phyloP scores from a whole-genome alignment of 2,329 filamentous ascomycete genomes.

The Hirsutella minnesotensis region DNA sequence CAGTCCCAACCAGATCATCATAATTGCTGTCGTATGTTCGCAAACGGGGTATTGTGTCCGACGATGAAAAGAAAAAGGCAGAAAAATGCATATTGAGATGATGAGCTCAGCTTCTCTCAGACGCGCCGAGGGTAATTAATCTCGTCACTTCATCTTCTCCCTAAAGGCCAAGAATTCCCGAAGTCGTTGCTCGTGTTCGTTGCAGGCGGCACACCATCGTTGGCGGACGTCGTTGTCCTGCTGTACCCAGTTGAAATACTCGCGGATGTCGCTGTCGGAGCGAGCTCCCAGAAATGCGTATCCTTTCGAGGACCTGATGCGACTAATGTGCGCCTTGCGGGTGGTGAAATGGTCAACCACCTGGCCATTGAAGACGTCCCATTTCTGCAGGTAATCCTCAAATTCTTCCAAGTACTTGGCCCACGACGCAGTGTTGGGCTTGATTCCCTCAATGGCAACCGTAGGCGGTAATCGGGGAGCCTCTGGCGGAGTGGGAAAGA shows the following conservation, averaged over 20 bases:
- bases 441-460: conserved; percentile 29
- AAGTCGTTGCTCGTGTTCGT: conserved; percentile 47
- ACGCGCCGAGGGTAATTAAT: too few relatives aligned
- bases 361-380: conserved; percentile 34
- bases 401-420: conserved; percentile 42
- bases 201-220: conserved; percentile 47
- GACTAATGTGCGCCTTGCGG: conserved; percentile 31
- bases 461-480: conserved; percentile 35
- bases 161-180: conserved; percentile 42
- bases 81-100: too few relatives aligned
- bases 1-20: too few relatives aligned
- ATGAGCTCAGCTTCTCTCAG: too few relatives aligned
- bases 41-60: too few relatives aligned
- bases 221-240: conserved; percentile 53
- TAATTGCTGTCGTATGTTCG: too few relatives aligned
- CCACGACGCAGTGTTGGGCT: conserved; percentile 31
- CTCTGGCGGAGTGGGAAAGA: conserved; percentile 35
- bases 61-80: too few relatives aligned
- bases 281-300: conserved; percentile 31
- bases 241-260: conserved; percentile 48
- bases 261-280: conserved; percentile 34
- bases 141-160: conserved; percentile 27
- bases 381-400: conserved; percentile 39
- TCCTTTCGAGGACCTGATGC: conserved; percentile 27
- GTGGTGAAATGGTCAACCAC: conserved; percentile 45